phyloP scores from a whole-genome alignment of 202 grass and related monocot genomes.

The Eragrostis tef region DNA sequence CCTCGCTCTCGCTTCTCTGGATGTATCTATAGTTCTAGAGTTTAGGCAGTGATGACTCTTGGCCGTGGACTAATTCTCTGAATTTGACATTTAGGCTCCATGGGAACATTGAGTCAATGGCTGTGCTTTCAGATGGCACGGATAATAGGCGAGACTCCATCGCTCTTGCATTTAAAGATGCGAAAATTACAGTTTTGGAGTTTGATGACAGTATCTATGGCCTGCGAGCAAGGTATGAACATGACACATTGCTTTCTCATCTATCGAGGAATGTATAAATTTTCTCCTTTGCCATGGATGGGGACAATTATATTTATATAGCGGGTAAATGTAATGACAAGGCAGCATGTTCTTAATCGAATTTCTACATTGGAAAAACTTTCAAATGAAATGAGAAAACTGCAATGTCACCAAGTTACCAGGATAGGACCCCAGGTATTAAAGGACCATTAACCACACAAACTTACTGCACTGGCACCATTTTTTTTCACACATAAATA shows the following conservation, averaged over 20 bases:
- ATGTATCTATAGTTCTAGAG: constrained; percentile 32
- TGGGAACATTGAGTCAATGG: constrained; percentile 78
- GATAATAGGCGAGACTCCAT: constrained; percentile 74
- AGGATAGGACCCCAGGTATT: neutral
- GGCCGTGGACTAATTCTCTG: constrained; percentile 16
- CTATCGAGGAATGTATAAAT: neutral
- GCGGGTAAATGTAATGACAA: neutral
- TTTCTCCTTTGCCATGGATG: neutral
- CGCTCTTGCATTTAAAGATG: constrained; percentile 68
- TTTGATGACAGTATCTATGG: constrained; percentile 77
- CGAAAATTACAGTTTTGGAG: constrained; percentile 78
- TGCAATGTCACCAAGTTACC: neutral
- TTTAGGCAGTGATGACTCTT: neutral
- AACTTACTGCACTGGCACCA: neutral
- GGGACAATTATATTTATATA: neutral
- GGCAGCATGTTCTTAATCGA: neutral
- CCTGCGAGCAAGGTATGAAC: constrained; percentile 66
- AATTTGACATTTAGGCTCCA: constrained; percentile 65
- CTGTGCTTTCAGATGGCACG: constrained; percentile 66
- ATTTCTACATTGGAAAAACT: neutral
- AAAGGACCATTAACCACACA: neutral
- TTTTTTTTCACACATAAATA: constrained; percentile 1
- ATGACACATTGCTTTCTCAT: neutral
- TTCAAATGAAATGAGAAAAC: neutral
- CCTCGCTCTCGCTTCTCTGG: neutral